Conservation (phyloP, 1,139 yeast species). For the Nakaseomyces bracarensis region DNA sequence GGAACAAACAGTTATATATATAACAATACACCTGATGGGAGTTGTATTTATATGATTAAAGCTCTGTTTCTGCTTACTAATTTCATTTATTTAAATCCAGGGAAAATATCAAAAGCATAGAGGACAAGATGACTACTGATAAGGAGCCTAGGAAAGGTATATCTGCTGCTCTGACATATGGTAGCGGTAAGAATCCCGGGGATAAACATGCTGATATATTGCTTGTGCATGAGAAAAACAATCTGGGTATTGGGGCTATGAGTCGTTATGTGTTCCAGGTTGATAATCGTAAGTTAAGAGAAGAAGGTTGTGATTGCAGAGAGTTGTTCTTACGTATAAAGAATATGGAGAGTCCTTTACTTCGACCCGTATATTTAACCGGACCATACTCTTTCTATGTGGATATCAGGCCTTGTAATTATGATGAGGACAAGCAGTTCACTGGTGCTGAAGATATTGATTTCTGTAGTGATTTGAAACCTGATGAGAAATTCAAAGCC, state of each 20-base stretch:
- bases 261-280: conserved; percentile 24
- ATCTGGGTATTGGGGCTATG: conserved; percentile 27
- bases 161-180: conserved; percentile 3
- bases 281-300: conserved; percentile 14
- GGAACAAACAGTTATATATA: too few species aligned
- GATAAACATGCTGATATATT: conserved; percentile 13
- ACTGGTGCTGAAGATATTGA: conserved; percentile 33
- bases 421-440: conserved; percentile 32
- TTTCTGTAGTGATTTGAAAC: conserved; percentile 39
- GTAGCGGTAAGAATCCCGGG: not conserved
- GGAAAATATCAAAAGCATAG: too few species aligned
- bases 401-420: conserved; percentile 50
- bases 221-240: conserved; percentile 20
- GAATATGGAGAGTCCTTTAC: conserved; percentile 42
- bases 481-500: conserved; percentile 49
- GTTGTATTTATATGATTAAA: too few species aligned
- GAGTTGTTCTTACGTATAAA: conserved; percentile 37
- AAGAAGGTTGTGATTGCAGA: conserved; percentile 12
- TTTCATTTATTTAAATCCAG: too few species aligned
- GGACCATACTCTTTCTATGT: conserved; percentile 57
- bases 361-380: conserved; percentile 49
- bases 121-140: conserved; percentile 5
- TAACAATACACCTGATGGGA: too few species aligned
- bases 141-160: conserved; percentile 5
- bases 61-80: too few species aligned